A percentile compares a stretch with the other conserved stretches of the same genome.
These are phyloP conservation scores for Nicotiana otophora DNA, from an alignment of 257 asterid species.

Conservation along the genomic window DNA sequence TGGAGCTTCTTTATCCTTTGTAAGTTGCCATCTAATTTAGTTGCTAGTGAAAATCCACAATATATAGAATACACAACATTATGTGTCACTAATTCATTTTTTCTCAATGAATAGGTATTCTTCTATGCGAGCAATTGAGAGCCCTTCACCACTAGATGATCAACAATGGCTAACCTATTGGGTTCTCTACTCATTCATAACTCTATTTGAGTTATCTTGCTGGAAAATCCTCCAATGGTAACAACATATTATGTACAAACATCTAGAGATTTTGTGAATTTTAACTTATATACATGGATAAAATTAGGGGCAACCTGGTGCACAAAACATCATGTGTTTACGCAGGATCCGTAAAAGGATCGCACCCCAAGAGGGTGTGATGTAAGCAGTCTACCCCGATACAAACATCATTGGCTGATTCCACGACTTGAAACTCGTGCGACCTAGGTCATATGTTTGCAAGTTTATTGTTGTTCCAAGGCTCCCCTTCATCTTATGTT, in stretches of 20 bases:
- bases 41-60: not conserved
- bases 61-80: not conserved
- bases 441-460: too few relatives aligned
- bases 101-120: constrained; percentile 43
- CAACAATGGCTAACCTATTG: constrained; percentile 94
- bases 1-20: constrained; percentile 86
- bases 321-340: too few relatives aligned
- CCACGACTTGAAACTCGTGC: too few relatives aligned
- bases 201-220: constrained; percentile 71
- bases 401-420: too few relatives aligned
- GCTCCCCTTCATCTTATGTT: too few relatives aligned
- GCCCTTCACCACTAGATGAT: constrained; percentile 85
- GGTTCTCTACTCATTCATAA: constrained; percentile 71
- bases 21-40: constrained; percentile 29
- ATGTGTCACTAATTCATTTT: not conserved
- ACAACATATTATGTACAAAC: not conserved
- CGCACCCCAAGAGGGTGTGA: too few relatives aligned
- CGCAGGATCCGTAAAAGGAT: too few relatives aligned
- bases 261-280: too few relatives aligned
- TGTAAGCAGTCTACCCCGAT: too few relatives aligned
- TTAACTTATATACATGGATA: too few relatives aligned
- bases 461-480: too few relatives aligned
- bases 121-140: constrained; percentile 81
- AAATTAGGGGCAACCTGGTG: too few relatives aligned
- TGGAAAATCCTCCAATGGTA: constrained; percentile 93